Base-by-base conservation (phyloP, 2,329 filamentous ascomycete genomes). In the Colletotrichum camelliae region DNA sequence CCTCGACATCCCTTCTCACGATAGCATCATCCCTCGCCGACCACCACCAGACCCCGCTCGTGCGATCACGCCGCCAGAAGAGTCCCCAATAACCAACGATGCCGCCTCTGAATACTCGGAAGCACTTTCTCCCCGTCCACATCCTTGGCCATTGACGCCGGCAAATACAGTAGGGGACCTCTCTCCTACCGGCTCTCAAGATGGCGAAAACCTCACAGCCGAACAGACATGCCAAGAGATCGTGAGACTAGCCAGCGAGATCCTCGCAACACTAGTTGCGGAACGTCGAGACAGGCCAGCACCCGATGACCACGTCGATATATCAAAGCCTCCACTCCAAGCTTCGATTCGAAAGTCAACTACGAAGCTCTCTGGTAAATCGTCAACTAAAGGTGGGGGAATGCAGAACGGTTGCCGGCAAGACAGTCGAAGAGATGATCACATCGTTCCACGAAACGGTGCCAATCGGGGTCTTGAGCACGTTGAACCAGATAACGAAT, bases 381-480 rank as follows among this genome's bases (percentile, higher is more conserved):
- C n/a, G 24, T 10, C 39, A 71, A 18, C 39, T 24, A 2, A 37
- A 21, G 4, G 61, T 16, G 5, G 7, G 29, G 2, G 43, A 48
- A 13, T 48, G 43, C 43, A 73, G 2, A 2, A 4, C 48, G 1
- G 7, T 24, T 7, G n/a, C 67, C 4, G n/a, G 18, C 2, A 39
- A 57, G 37, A 35, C 29, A 9, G 57, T 76, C 18, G 27, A 66
- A 13, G 31, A 61, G 5, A 37, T 76, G 48, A 13, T 76, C 16
- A 33, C 24, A 3, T 21, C 21, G 4, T 61, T 70, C 12, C 66
- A 75, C 7, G 48, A 35, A 2, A 37, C 74, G 4, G 52, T 55
- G 7, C 74, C 74, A 4, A 67, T 76, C 10, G 74, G 74, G 4
- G 39, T 76, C 13, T 29, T 76, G 3, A 70, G 66, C 60, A 43